Base-by-base conservation (phyloP, 768 basidiomycete species). In the Naganishia onofrii region DNA sequence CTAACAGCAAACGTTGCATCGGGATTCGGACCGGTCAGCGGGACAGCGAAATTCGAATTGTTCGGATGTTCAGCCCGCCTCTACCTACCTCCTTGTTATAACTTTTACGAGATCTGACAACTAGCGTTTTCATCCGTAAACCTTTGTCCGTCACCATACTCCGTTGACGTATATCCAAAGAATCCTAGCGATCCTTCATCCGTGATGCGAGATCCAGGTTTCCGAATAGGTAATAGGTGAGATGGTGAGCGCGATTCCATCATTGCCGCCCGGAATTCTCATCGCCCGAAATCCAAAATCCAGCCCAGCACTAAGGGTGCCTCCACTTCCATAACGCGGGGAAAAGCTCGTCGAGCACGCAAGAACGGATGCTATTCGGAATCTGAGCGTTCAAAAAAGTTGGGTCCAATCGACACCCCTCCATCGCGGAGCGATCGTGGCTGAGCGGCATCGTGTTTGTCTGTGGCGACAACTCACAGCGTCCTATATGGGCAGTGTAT, bases 341-440 rank as follows among this genome's bases (percentile, higher is more conserved):
- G 57, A n/a, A 58, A 8, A 26, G 8, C 13, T 4, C n/a, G 7
- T 0, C 23, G 19, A 63, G 60, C 60, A 63, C 60, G 60, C 60
- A 63, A 63, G 38, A 44, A 17, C 60, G 60, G 60, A 63, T 63
- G 60, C 60, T 63, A 63, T 63, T 63, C 60, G 60, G 60, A 63
- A 63, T 63, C 42, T 2, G 48, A 4, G 21, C 23, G 4, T 8
- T 44, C 32, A 63, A 63, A 63, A 63, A 63, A 42, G 38, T 44
- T 23, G 38, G 31, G 57, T 21, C 60, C 60, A 63, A 63, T 63
- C 60, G 60, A 63, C 23, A 2, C 23, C 3, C 2, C 31, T 26
- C 42, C 36, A 63, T 63, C 60, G 60, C 60, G 60, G 42, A 29
- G n/a, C 32, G 60, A 63, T 51, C 48, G 48, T 26, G 48, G 60